Base-by-base conservation (phyloP, 2,329 filamentous ascomycete genomes). In the Xylaria sp. region DNA sequence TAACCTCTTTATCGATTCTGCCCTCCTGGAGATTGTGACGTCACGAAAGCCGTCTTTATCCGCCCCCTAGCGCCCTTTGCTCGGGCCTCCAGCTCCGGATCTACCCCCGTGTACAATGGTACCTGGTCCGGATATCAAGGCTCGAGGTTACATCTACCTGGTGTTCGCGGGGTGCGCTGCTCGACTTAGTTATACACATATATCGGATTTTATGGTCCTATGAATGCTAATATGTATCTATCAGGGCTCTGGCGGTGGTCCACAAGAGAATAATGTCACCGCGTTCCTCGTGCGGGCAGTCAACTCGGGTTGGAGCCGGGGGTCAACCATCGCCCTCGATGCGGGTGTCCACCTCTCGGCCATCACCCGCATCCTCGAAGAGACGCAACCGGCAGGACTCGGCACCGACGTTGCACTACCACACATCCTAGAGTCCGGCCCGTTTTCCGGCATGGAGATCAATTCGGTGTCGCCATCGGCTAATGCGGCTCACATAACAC, bases 311-410 rank as follows among this genome's bases (percentile, higher is more conserved):
- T 99, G 94, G 94, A 78, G 82, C 44, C 89, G 87, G 64, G 88
- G 89, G 41, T 97, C 92, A 0, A 73, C 97, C 39, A 78, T 97
- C 22, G 92, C 93, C n/a, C 88, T 99, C 48, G 94, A 99, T 76
- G 92, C 92, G 8, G 94, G 94, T 44, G 91, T 92, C 26, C 90
- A 97, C 70, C 82, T 99, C 39, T 86, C 90, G 22, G 86, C 91
- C 50, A 96, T 99, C 52, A 85, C 85, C n/a, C 82, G 84, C 44
- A 89, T 96, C 44, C 78, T 99, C 21, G 81, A 91, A 57, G 70
- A 77, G n/a, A 77, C 77, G 2, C 72, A 73, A 50, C 76, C 74
- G 9, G 8, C 63, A 7, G 68, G 68, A 2, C 70, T 79, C 7
- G 72, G 71, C 9, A 54, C 62, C 5, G 58, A 70, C 2, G 56